Conservation (phyloP, 805 yeast genomes). For the Nematodospora valgi region DNA sequence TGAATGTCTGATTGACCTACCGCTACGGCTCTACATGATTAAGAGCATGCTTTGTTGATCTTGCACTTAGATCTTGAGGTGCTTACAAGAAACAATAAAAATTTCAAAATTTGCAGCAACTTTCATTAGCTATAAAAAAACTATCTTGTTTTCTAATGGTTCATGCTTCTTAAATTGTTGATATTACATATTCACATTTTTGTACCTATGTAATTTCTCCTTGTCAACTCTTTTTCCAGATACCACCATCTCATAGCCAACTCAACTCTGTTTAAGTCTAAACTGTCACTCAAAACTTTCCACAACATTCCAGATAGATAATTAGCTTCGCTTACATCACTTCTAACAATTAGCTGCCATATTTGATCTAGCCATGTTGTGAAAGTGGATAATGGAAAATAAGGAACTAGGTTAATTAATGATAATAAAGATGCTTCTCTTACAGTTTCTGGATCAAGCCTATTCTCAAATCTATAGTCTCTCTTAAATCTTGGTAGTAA, state of each 20-base stretch:
- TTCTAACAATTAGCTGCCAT: conserved; percentile 29
- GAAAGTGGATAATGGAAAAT: conserved; percentile 42
- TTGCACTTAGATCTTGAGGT: no score
- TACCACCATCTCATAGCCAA: conserved; percentile 66
- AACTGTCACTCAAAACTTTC: conserved; percentile 54
- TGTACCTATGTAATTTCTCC: not conserved
- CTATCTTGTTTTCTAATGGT: not conserved
- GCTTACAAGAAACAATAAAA: no score
- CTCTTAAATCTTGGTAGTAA: conserved; percentile 7
- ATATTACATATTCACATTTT: not conserved
- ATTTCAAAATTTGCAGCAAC: no score
- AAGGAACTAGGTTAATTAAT: conserved; percentile 51
- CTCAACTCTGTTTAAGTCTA: conserved; percentile 54
- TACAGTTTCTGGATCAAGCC: conserved; percentile 34
- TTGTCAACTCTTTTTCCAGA: conserved; percentile 20
- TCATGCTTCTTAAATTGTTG: not conserved
- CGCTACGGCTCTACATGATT: no score
- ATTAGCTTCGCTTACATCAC: conserved; percentile 33
- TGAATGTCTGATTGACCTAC: no score
- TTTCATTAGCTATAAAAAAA: no score
- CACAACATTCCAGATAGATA: conserved; percentile 45
- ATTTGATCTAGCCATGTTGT: conserved; percentile 46
- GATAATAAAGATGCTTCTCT: conserved; percentile 49
- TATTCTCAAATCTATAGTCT: conserved; percentile 17
- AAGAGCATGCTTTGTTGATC: no score